Evolutionary conservation across 371 early-diverging fungal genomes (phyloP).

Genomic region (Mortierella sp.): DNA sequence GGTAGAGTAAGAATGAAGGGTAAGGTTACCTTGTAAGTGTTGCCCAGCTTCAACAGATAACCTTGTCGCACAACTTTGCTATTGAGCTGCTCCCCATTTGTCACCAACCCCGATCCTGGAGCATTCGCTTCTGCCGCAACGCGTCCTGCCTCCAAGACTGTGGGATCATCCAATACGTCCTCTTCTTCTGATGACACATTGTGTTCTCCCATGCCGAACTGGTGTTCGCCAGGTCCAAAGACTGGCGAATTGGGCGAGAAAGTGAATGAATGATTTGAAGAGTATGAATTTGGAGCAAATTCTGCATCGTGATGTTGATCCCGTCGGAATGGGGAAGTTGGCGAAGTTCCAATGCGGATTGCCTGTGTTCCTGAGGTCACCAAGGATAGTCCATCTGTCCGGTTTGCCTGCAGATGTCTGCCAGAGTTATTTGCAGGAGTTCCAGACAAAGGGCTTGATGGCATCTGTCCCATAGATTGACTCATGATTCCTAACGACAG

Average conservation of each 20-base stretch:
- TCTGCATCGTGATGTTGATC: slow-evolving; percentile 9
- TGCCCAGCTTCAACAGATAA: slow-evolving; percentile 74
- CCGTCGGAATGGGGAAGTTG: slow-evolving; percentile 16
- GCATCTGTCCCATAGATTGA: slow-evolving; percentile 33
- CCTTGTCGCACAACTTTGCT: slow-evolving; percentile 74
- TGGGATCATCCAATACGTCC: slow-evolving; percentile 52
- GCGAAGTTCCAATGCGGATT: slow-evolving; percentile 17
- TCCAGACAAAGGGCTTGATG: slow-evolving; percentile 3
- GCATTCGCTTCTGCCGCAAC: slow-evolving; percentile 50
- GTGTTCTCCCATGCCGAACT: slow-evolving; percentile 24
- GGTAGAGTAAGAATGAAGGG: not conserved
- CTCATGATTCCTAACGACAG: slow-evolving; percentile 31
- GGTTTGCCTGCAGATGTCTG: slow-evolving; percentile 1
- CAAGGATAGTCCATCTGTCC: slow-evolving; percentile 23
- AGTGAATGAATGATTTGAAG: slow-evolving; percentile 38
- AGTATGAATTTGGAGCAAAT: slow-evolving; percentile 32
- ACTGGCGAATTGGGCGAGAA: slow-evolving; percentile 38
- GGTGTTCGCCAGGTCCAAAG: slow-evolving; percentile 34
- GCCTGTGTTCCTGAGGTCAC: slow-evolving; percentile 38
- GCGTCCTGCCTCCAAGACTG: slow-evolving; percentile 37
- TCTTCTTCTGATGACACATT: slow-evolving; percentile 45
- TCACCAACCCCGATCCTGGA: slow-evolving; percentile 47
- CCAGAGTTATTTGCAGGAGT: not conserved
- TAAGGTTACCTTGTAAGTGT: slow-evolving; percentile 65
- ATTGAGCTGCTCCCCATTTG: slow-evolving; percentile 46